A percentile compares a stretch with the other conserved stretches of the same genome.
These are phyloP conservation scores for Suillus bovinus DNA, from an alignment of 768 basidiomycete genomes.

Conservation along the genomic window DNA sequence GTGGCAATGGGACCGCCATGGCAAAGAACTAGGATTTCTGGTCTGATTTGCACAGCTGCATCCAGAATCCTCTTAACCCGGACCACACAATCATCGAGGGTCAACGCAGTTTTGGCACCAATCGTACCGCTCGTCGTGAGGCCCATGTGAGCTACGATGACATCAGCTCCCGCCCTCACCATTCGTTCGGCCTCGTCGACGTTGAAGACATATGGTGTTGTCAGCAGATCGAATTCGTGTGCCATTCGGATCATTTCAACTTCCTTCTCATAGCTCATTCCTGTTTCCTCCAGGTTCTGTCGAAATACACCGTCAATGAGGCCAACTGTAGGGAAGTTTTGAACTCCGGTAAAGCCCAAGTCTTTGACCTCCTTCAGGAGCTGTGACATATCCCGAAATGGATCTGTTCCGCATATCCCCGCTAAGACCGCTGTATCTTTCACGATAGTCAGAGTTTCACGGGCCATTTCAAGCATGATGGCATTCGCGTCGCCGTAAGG, in stretches of 20 bases:
- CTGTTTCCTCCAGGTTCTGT: constrained; percentile 31
- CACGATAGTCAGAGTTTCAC: constrained; percentile 28
- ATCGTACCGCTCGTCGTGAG: constrained; percentile 29
- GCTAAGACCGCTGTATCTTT: constrained; percentile 29
- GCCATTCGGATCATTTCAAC: constrained; percentile 32
- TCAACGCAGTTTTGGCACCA: constrained; percentile 25
- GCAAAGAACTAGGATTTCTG: constrained; percentile 21
- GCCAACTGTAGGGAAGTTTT: constrained; percentile 31
- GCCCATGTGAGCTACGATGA: constrained; percentile 30
- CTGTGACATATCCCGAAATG: constrained; percentile 28
- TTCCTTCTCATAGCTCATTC: constrained; percentile 31
- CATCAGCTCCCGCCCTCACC: constrained; percentile 25
- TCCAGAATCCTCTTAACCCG: constrained; percentile 19
- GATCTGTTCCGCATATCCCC: constrained; percentile 30
- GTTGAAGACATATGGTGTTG: constrained; percentile 31
- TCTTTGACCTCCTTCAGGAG: constrained; percentile 26
- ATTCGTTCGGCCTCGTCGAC: constrained; percentile 26
- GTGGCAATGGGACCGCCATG: constrained; percentile 30
- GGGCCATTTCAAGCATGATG: constrained; percentile 31
- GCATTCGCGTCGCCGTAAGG: constrained; percentile 31
- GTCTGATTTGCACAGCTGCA: constrained; percentile 21
- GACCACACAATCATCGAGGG: constrained; percentile 25
- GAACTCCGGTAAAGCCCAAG: constrained; percentile 27
- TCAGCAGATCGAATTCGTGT: constrained; percentile 24
- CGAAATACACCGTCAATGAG: constrained; percentile 31